Evolutionary conservation across 345 rosid genomes (phyloP).

Genomic region (Salix exigua): DNA sequence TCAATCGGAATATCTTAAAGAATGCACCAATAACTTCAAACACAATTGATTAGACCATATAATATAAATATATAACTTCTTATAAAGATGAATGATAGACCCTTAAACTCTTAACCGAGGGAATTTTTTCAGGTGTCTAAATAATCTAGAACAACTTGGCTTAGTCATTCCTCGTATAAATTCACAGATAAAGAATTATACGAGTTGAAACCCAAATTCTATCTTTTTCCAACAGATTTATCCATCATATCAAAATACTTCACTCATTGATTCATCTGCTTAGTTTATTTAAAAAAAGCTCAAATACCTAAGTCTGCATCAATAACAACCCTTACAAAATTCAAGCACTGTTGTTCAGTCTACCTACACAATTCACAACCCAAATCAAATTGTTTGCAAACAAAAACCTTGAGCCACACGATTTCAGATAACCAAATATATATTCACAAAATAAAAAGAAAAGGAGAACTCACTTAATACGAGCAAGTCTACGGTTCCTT

Average conservation of each 20-base stretch:
- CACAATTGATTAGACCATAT: not conserved
- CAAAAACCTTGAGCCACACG: not conserved
- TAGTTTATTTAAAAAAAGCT: too few relatives aligned
- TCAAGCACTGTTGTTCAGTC: not conserved
- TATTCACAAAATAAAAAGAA: not conserved
- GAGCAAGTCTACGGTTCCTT: slow-evolving; percentile 55
- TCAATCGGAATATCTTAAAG: not conserved
- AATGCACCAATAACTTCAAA: not conserved
- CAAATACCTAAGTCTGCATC: not conserved
- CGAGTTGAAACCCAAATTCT: not conserved
- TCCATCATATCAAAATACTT: not conserved
- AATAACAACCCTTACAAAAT: not conserved
- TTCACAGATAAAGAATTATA: too few relatives aligned
- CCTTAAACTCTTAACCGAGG: not conserved
- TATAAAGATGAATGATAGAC: not conserved
- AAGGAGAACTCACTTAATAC: slow-evolving; percentile 58
- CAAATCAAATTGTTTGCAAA: not conserved
- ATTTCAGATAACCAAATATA: not conserved
- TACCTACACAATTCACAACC: not conserved
- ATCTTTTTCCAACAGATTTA: not conserved
- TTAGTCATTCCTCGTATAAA: not conserved
- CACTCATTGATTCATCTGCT: too few relatives aligned
- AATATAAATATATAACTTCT: not conserved
- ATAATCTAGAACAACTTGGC: not conserved
- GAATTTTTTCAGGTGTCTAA: not conserved